A percentile compares a stretch with the other conserved stretches of the same genome.
Evolutionary conservation across 371 early-diverging fungal species (phyloP).

Genomic region (Dichotomocladium elegans): DNA sequence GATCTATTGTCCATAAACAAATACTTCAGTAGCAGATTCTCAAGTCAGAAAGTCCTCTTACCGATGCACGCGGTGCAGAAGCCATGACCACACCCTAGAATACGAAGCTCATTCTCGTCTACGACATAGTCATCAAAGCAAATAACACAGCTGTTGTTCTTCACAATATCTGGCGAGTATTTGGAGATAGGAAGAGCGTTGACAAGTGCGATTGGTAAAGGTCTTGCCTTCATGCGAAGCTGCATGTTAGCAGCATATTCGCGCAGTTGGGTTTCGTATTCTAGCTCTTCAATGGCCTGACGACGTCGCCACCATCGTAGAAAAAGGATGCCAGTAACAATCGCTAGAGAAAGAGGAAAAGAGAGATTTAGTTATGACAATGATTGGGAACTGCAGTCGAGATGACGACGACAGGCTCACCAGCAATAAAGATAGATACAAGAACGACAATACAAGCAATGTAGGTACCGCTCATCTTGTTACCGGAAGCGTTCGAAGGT

Average conservation of each 20-base stretch:
- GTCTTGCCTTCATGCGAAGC: slow-evolving; percentile 22
- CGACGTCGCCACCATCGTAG: slow-evolving; percentile 42
- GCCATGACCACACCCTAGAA: slow-evolving; percentile 38
- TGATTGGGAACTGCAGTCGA: not conserved
- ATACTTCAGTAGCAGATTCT: not conserved
- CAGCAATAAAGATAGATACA: slow-evolving; percentile 29
- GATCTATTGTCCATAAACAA: slow-evolving; percentile 10
- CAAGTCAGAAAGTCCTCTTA: slow-evolving; percentile 8
- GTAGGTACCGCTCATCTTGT: slow-evolving; percentile 23
- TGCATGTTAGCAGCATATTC: slow-evolving; percentile 16
- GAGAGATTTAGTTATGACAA: not conserved
- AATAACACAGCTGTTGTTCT: slow-evolving; percentile 33
- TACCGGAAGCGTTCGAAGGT: not conserved
- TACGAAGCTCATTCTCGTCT: slow-evolving; percentile 22
- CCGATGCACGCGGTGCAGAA: slow-evolving; percentile 44
- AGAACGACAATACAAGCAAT: slow-evolving; percentile 36
- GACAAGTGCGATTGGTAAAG: slow-evolving; percentile 35
- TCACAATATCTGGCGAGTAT: slow-evolving; percentile 15
- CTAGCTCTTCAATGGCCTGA: slow-evolving; percentile 15
- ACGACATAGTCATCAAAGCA: slow-evolving; percentile 39
- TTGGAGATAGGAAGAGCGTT: slow-evolving; percentile 10
- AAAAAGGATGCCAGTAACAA: slow-evolving; percentile 27
- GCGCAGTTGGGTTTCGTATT: slow-evolving; percentile 4
- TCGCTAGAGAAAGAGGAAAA: slow-evolving; percentile 1
- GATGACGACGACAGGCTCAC: slow-evolving; percentile 15